Percentiles rank a stretch among this genome's conserved stretches.
phyloP scores from a whole-genome alignment of 331 rosid genomes.

The Pyrus hybrid region DNA sequence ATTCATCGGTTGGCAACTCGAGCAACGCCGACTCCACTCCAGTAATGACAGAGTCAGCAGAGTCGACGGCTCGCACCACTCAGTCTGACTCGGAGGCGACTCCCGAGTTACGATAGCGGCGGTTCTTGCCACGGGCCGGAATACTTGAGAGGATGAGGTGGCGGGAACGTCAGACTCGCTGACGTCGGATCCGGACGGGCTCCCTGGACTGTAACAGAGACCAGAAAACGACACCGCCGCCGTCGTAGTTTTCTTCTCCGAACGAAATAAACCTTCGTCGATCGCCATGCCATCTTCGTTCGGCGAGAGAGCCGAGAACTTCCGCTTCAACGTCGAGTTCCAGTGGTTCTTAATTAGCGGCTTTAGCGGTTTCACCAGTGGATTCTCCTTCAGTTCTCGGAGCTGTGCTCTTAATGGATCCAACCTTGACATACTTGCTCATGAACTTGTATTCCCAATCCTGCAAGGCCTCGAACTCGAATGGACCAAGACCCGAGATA shows the following conservation, averaged over 20 bases:
- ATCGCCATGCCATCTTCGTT: not conserved
- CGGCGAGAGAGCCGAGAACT: constrained; percentile 31
- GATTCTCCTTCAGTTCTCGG: constrained; percentile 41
- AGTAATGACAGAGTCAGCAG: constrained; percentile 73
- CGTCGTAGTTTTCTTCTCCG: constrained; percentile 20
- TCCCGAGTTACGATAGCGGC: constrained; percentile 24
- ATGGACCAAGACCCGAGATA: constrained; percentile 74
- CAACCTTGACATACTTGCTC: constrained; percentile 80
- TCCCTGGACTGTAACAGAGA: constrained; percentile 44
- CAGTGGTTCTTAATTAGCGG: constrained; percentile 40
- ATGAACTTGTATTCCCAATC: constrained; percentile 95
- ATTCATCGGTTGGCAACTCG: not conserved
- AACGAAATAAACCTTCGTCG: not conserved
- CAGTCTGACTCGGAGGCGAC: constrained; percentile 19
- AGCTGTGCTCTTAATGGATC: constrained; percentile 42
- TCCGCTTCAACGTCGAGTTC: constrained; percentile 87
- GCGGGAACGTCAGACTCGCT: constrained; percentile 64
- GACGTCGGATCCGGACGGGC: constrained; percentile 77
- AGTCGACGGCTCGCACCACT: constrained; percentile 46
- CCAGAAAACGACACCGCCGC: constrained; percentile 12
- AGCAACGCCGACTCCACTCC: constrained; percentile 7
- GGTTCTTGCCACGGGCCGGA: constrained; percentile 56
- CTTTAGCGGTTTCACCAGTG: constrained; percentile 36
- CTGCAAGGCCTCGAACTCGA: constrained; percentile 74
- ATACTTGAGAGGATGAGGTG: constrained; percentile 23